Base-by-base conservation (phyloP, 768 basidiomycete species). In the Grammothele lineata region DNA sequence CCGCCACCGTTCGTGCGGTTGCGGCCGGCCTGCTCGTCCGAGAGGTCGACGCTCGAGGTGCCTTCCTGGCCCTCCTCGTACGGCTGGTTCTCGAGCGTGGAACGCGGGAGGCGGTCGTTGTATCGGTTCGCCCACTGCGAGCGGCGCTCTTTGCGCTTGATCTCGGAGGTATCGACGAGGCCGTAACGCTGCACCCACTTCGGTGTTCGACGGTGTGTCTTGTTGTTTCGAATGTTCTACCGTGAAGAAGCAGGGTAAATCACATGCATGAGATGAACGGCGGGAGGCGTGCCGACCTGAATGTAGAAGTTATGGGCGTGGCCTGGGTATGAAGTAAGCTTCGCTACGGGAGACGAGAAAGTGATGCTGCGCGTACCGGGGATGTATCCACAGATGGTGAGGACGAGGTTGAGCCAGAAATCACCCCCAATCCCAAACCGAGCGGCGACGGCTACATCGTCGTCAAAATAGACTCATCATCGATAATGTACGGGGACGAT, bases 301-400 rank as follows among this genome's bases (percentile, higher is more conserved):
- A 92, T 89, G 70, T 92, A 92, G 63, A 92, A 92, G 57, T 95
- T 96, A 69, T 97, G 94, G 44, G 70, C 81, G 63, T 97, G 93
- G 18, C 91, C 90, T 84, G 62, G 42, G 55, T 56, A 36, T 17
- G 35, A 30, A 7, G 32, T 45, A 26, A 54, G 55, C 53, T 34
- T 12, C 24, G 32, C 3, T 24, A 18, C 14, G 11, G 25, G 39
- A 14, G 30, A 4, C 8, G 15, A 48, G 40, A n/a, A 45, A n/a
- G 26, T 30, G 5, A 40, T 14, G 19, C 30, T 21, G 34, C 27
- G 53, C 72, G 9, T 38, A 87, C 89, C 89, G 43, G 89, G 90
- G 56, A 92, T 87, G 64, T 95, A 96, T 10, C 93, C 93, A 62
- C 82, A 85, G 44, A 97, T 77, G n/a, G 90, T 93, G 27, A 94